Percentiles rank a stretch among this genome's conserved stretches.
Conservation (phyloP, 148 eudicot species). For the Nepenthes mirabilis region DNA sequence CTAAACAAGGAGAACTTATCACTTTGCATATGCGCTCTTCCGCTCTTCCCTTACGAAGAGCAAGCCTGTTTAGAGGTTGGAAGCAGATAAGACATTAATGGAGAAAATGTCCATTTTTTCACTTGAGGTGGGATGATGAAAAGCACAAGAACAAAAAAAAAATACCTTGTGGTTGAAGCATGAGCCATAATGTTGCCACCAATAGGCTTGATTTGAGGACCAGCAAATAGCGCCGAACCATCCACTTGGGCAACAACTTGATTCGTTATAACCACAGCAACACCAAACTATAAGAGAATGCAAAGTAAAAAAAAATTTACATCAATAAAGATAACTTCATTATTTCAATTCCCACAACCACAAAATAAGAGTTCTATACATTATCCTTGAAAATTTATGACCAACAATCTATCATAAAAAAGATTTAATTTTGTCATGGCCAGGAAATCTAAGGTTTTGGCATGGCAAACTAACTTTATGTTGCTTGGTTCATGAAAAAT, state of each 20-base stretch:
- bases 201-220: conserved; percentile 93
- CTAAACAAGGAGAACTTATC: conserved; percentile 89
- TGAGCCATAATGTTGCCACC: conserved; percentile 99
- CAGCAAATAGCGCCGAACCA: conserved; percentile 89
- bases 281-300: conserved; percentile 51
- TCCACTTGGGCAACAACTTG: conserved; percentile 98
- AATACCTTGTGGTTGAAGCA: conserved; percentile 89
- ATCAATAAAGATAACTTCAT: too few relatives aligned
- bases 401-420: neutral
- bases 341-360: neutral
- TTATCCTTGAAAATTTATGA: neutral
- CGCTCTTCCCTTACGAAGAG: conserved; percentile 82
- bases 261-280: conserved; percentile 91
- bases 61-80: conserved; percentile 40
- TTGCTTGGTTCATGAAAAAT: too few relatives aligned
- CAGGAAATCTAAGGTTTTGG: too few relatives aligned
- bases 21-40: conserved; percentile 95
- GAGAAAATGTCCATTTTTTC: neutral
- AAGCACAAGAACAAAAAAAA: conserved; percentile 4
- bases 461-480: too few relatives aligned
- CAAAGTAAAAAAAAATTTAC: neutral
- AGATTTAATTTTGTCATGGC: neutral
- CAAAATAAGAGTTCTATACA: neutral
- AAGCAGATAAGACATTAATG: neutral
- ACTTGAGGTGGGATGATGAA: neutral